Evolutionary conservation across 176 grass and related monocot genomes (phyloP).

Genomic region (Oryza officinalis): DNA sequence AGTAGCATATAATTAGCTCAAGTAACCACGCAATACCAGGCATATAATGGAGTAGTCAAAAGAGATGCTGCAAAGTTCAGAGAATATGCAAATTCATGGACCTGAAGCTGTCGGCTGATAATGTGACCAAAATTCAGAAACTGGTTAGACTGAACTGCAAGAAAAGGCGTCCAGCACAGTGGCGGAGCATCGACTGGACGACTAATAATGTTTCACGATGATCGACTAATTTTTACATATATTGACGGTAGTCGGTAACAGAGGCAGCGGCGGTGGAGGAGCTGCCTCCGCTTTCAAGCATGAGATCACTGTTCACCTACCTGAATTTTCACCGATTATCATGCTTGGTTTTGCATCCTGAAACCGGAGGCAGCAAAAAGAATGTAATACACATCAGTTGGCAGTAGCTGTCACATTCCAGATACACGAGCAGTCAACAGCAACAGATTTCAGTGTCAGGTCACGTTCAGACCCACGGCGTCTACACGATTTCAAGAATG

Average conservation of each 20-base stretch:
- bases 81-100: background rate
- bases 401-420: background rate
- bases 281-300: too few species aligned
- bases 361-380: background rate
- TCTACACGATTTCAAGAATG: background rate
- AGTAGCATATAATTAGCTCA: background rate
- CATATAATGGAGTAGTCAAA: constrained; percentile 4
- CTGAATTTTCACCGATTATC: background rate
- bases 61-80: background rate
- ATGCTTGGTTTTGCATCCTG: background rate
- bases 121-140: background rate
- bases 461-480: background rate
- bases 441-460: background rate
- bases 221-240: background rate
- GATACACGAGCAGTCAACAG: background rate
- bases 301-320: background rate
- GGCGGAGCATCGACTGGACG: too few species aligned
- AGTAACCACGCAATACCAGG: background rate
- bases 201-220: too few species aligned
- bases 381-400: background rate
- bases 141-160: background rate
- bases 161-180: background rate
- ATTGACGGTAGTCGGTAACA: too few species aligned
- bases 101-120: background rate
- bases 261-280: too few species aligned